Conservation (phyloP, 306 rosid species). For the Ochetophila trinervis region DNA sequence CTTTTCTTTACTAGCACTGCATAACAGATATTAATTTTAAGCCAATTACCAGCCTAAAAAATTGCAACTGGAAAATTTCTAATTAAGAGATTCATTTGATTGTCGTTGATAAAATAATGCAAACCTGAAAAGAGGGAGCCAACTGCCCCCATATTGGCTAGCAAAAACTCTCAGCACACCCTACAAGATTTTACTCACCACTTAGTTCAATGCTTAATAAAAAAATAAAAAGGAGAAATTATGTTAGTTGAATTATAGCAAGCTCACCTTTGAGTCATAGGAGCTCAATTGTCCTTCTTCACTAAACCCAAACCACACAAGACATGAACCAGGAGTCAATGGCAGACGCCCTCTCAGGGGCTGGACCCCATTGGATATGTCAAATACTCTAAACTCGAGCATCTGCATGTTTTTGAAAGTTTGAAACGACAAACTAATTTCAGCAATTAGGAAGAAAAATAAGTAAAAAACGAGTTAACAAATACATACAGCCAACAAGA, state of each 20-base stretch:
- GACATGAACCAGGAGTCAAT: constrained; percentile 77
- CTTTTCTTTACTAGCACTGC: constrained; percentile 74
- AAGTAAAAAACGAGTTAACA: neutral
- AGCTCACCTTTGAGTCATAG: constrained; percentile 79
- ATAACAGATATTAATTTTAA: constrained; percentile 24
- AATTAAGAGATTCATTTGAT: constrained; percentile 3
- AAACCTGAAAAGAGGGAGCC: constrained; percentile 96
- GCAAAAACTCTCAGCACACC: constrained; percentile 80
- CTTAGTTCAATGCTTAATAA: constrained; percentile 22
- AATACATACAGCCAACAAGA: constrained; percentile 3
- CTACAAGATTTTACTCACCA: constrained; percentile 30
- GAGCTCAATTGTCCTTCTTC: constrained; percentile 86
- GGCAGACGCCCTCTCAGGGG: constrained; percentile 65
- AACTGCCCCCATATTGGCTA: constrained; percentile 82
- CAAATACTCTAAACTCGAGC: constrained; percentile 65
- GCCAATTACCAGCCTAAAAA: neutral
- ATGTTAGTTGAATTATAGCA: constrained; percentile 12
- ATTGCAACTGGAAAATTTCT: neutral
- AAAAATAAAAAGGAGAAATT: constrained; percentile 6
- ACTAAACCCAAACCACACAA: constrained; percentile 87
- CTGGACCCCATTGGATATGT: constrained; percentile 51
- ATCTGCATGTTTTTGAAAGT: constrained; percentile 45
- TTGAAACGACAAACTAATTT: constrained; percentile 15
- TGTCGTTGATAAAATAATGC: constrained; percentile 18
- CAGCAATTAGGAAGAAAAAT: constrained; percentile 4